A percentile compares a stretch with the other conserved stretches of the same genome.
phyloP scores from a whole-genome alignment of 805 yeast species.

The Cyberlindnera mississippiensis region DNA sequence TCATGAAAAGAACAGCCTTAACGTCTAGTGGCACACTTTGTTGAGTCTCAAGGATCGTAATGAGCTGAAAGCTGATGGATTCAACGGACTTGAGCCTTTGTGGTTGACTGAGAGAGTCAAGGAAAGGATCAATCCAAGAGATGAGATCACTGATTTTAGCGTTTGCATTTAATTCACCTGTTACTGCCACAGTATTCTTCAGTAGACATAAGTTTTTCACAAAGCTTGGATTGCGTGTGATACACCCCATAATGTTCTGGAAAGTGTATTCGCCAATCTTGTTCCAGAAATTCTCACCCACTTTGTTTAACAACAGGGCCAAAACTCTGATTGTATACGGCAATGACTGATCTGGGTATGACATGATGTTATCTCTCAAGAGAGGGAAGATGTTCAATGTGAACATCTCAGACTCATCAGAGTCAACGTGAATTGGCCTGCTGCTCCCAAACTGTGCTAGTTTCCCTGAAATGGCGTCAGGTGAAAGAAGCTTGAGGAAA shows the following conservation, averaged over 20 bases:
- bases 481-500: conserved; percentile 34
- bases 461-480: conserved; percentile 32
- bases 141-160: conserved; percentile 42
- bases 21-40: conserved; percentile 31
- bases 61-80: conserved; percentile 45
- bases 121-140: conserved; percentile 51
- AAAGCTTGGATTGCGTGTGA: conserved; percentile 52
- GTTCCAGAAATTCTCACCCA: conserved; percentile 51
- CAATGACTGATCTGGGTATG: conserved; percentile 41
- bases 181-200: conserved; percentile 26
- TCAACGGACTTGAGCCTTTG: conserved; percentile 52
- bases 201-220: conserved; percentile 32
- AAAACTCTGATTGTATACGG: conserved; percentile 49
- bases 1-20: conserved; percentile 33
- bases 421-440: conserved; percentile 20
- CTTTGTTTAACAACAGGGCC: conserved; percentile 37
- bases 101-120: conserved; percentile 40
- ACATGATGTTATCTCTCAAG: conserved; percentile 49
- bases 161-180: conserved; percentile 29
- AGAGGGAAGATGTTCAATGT: conserved; percentile 33
- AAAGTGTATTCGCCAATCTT: conserved; percentile 50
- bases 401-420: conserved; percentile 31
- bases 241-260: conserved; percentile 53
- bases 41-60: conserved; percentile 36
- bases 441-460: conserved; percentile 26